Evolutionary conservation across 257 asterid species (phyloP), one percentile per base, ranked within the genome.

Genomic region (Jaltomata sinuosa): DNA sequence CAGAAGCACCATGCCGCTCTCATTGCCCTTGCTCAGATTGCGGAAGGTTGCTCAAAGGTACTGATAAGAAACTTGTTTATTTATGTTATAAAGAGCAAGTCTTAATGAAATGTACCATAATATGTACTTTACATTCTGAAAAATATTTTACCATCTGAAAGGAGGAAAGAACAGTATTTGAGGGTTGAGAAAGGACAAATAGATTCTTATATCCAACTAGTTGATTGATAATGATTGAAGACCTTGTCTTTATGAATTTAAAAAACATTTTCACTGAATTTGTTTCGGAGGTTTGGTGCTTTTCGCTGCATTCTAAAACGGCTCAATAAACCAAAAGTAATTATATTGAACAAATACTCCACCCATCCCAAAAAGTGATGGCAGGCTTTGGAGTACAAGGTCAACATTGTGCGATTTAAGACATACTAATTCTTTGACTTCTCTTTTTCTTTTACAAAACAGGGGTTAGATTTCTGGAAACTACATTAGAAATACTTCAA

Each of bases 41-140:
- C 98, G 0, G 98, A 97, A 89, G 99, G 99, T 38, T 95, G 98
- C 86, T 87, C 98, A 5, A 97, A 97, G 98, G 98, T 96, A 90
- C 3, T 81, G 65, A 74, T 40, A 34, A 71, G 32, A 71, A 34
- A 27, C 27, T 25, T 61, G 22, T 29, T 47, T 52, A n/a, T 16
- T 78, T 64, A 15, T 50, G 67, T 80, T 2, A n/a, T n/a, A 10
- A 49, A 47, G 14, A 22, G 34, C 47, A 25, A 72, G 55, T 12
- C 22, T 72, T 22, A 72, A 50, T 42, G 57, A 42, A 72, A 74
- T 7, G 38, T 38, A 38, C 57, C 80, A 8, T 52, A 45, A 45
- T 74, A 42, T 74, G n/a, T 45, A 45, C 47, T 64, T 42, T 15
- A 6, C 55, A 22, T 47, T 72, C n/a, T 38, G 79, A 38, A 40